Evolutionary conservation across 129 eudicot genomes (phyloP).

Genomic region (Saposhnikovia divaricata): DNA sequence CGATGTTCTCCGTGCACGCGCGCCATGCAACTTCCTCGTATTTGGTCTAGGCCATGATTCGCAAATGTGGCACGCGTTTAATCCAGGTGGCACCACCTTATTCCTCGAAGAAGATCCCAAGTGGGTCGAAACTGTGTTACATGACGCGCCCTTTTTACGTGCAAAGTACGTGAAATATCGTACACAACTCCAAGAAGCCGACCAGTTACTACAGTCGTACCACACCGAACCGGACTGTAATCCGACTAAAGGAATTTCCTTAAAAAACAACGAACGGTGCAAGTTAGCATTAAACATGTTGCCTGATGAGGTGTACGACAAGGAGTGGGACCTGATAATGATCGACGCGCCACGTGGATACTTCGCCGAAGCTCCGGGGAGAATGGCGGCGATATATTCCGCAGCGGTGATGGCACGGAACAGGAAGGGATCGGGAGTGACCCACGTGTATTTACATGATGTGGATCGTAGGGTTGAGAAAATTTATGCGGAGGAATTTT

Average conservation of each 20-base stretch:
- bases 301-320: slow-evolving; percentile 69
- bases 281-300: slow-evolving; percentile 56
- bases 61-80: slow-evolving; percentile 75
- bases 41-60: slow-evolving; percentile 91
- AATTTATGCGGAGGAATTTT: slow-evolving; percentile 52
- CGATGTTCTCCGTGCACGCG: slow-evolving; percentile 33
- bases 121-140: slow-evolving; percentile 57
- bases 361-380: slow-evolving; percentile 72
- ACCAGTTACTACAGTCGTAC: slow-evolving; percentile 36
- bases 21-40: slow-evolving; percentile 62
- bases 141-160: slow-evolving; percentile 49
- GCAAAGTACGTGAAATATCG: slow-evolving; percentile 53
- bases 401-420: slow-evolving; percentile 85
- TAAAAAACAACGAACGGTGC: slow-evolving; percentile 47
- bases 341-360: slow-evolving; percentile 84
- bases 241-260: slow-evolving; percentile 23
- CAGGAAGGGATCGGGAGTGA: slow-evolving; percentile 63
- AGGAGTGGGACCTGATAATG: slow-evolving; percentile 90
- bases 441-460: slow-evolving; percentile 79
- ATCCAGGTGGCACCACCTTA: slow-evolving; percentile 55
- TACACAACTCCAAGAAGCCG: slow-evolving; percentile 55
- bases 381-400: slow-evolving; percentile 89
- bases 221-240: slow-evolving; percentile 48
- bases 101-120: slow-evolving; percentile 84
- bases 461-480: slow-evolving; percentile 82